Conservation (phyloP, 371 early-diverging fungal genomes). For the Mucor indicus region DNA sequence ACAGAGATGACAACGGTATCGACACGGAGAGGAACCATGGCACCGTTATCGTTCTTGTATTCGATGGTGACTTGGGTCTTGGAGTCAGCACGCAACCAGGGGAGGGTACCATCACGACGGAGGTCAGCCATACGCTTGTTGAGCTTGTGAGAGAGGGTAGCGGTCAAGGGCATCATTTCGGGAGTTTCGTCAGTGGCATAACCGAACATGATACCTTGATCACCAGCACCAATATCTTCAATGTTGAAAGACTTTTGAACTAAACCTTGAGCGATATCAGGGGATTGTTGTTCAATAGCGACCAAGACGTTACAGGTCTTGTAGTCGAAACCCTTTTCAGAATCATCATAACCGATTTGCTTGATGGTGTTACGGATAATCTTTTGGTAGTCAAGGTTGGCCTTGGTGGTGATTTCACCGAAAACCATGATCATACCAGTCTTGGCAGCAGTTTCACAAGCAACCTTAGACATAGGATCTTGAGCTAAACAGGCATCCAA, state of each 20-base stretch:
- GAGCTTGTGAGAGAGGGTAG: slow-evolving; percentile 95
- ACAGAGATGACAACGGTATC: slow-evolving; percentile 98
- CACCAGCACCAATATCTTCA: slow-evolving; percentile 98
- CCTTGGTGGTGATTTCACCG: slow-evolving; percentile 99
- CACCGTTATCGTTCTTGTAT: slow-evolving; percentile 94
- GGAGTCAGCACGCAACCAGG: slow-evolving; percentile 98
- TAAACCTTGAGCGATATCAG: slow-evolving; percentile 97
- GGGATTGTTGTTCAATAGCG: slow-evolving; percentile 98
- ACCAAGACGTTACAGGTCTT: slow-evolving; percentile 99
- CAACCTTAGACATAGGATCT: slow-evolving; percentile 98
- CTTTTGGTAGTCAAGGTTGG: slow-evolving; percentile 96
- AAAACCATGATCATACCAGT: slow-evolving; percentile 99
- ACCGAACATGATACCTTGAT: slow-evolving; percentile 97
- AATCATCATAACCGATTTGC: slow-evolving; percentile 98
- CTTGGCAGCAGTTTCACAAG: slow-evolving; percentile 99
- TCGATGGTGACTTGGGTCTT: slow-evolving; percentile 99
- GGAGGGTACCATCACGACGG: slow-evolving; percentile 87
- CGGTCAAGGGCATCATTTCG: slow-evolving; percentile 98
- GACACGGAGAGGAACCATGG: slow-evolving; percentile 93
- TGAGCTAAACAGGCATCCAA: slow-evolving; percentile 96
- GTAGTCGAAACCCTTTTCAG: slow-evolving; percentile 98
- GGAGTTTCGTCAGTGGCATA: slow-evolving; percentile 99
- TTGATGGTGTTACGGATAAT: slow-evolving; percentile 96
- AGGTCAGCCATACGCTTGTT: slow-evolving; percentile 93
- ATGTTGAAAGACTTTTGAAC: slow-evolving; percentile 85